These are phyloP conservation scores for Penicillium samsonianum DNA, from an alignment of 495 filamentous ascomycete genomes.

Conservation along the genomic window DNA sequence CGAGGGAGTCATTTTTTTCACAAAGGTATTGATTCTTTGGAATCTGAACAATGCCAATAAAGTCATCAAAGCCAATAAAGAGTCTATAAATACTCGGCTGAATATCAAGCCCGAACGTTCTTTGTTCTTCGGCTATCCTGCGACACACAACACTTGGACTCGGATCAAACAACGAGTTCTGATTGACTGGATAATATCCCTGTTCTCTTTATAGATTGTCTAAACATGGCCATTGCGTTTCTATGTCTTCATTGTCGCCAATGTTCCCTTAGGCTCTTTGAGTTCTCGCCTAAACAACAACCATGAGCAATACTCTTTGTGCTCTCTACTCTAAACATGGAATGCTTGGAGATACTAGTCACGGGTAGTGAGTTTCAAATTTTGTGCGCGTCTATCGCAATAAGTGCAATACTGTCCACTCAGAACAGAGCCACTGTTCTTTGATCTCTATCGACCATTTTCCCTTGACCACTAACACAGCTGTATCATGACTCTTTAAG, in stretches of 20 bases:
- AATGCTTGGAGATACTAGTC: too few species aligned
- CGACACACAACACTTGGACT: neutral
- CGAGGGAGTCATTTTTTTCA: neutral
- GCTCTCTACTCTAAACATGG: neutral
- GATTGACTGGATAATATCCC: neutral
- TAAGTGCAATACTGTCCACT: neutral
- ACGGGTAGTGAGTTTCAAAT: too few species aligned
- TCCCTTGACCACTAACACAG: constrained; percentile 43
- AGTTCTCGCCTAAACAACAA: neutral
- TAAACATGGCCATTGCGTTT: neutral
- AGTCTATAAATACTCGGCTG: neutral
- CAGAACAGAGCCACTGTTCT: neutral
- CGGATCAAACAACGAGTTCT: neutral
- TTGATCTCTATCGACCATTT: constrained; percentile 24
- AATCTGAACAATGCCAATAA: neutral
- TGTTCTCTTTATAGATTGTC: neutral
- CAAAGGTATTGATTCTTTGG: neutral
- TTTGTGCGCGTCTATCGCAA: neutral
- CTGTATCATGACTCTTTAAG: constrained; percentile 52
- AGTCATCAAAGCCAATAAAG: neutral
- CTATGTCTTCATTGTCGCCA: neutral
- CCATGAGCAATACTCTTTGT: neutral
- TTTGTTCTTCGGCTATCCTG: neutral
- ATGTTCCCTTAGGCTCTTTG: neutral
- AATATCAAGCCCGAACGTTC: neutral